These are phyloP conservation scores for Nicotiana benthamiana DNA, from an alignment of 257 asterid species.

Conservation along the genomic window DNA sequence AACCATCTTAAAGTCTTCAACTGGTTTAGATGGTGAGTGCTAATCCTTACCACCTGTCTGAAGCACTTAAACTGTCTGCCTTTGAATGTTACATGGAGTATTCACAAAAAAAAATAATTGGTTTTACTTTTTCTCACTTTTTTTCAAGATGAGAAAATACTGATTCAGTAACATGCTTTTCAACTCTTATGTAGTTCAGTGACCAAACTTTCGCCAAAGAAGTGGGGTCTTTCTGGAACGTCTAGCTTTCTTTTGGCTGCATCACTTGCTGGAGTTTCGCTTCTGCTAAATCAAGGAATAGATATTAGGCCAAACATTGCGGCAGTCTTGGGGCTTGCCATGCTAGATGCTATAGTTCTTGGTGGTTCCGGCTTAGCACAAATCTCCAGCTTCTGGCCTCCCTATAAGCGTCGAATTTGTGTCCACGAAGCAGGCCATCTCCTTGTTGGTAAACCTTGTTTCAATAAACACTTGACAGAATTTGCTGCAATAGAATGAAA, in stretches of 20 bases:
- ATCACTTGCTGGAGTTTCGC: constrained; percentile 55
- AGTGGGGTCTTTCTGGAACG: constrained; percentile 93
- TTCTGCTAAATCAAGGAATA: constrained; percentile 75
- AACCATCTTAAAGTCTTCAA: constrained; percentile 57
- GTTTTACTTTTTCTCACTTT: neutral
- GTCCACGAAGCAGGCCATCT: constrained; percentile 99
- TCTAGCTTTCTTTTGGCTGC: constrained; percentile 58
- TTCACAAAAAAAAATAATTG: too few relatives aligned
- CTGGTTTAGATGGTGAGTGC: constrained; percentile 62
- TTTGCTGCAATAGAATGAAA: neutral
- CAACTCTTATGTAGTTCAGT: constrained; percentile 34
- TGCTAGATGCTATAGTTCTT: constrained; percentile 68
- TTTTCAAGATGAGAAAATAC: neutral
- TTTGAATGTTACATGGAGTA: neutral
- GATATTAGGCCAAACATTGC: constrained; percentile 84
- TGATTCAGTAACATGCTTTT: neutral
- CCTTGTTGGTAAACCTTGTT: constrained; percentile 61
- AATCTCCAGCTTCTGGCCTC: constrained; percentile 95
- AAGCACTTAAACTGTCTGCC: neutral
- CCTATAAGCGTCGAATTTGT: constrained; percentile 75
- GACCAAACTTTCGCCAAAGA: constrained; percentile 86
- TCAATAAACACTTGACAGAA: neutral
- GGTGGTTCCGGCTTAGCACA: constrained; percentile 92
- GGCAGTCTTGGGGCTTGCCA: constrained; percentile 56
- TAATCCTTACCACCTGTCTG: neutral